Conservation (phyloP, 305 asterid genomes). For the Fraxinus greggii region DNA sequence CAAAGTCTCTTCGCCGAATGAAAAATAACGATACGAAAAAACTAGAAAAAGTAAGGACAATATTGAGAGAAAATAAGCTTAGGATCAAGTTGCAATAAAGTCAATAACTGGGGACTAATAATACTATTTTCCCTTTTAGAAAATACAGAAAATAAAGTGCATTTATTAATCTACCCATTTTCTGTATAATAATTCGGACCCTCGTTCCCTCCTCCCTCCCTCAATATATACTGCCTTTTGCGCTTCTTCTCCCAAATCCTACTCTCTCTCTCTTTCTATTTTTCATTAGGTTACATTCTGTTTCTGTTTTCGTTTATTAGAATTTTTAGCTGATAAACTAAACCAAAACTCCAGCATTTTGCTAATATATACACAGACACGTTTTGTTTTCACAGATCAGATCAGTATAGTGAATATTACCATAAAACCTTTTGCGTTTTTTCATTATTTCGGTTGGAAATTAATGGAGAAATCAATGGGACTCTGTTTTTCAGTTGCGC, state of each 20-base stretch:
- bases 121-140: neutral
- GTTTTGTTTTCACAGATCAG: too few relatives aligned
- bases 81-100: conserved; percentile 13
- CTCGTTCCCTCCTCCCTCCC: conserved; percentile 38
- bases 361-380: neutral
- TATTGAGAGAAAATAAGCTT: neutral
- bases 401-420: neutral
- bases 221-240: conserved; percentile 59
- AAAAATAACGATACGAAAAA: neutral
- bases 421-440: conserved; percentile 3
- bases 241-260: conserved; percentile 39
- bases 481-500: conserved; percentile 44
- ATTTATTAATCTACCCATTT: conserved; percentile 22
- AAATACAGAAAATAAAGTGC: conserved; percentile 16
- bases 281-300: conserved; percentile 7
- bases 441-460: conserved; percentile 12
- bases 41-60: neutral
- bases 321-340: conserved; percentile 37
- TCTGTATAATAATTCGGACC: conserved; percentile 1
- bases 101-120: neutral
- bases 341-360: conserved; percentile 30
- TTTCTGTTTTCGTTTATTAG: conserved; percentile 37
- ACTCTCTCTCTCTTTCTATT: conserved; percentile 2
- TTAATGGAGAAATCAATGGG: conserved; percentile 52
- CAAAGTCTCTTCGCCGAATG: neutral